phyloP scores from a whole-genome alignment of 805 yeast genomes.

The Candida xiaguanensis region DNA sequence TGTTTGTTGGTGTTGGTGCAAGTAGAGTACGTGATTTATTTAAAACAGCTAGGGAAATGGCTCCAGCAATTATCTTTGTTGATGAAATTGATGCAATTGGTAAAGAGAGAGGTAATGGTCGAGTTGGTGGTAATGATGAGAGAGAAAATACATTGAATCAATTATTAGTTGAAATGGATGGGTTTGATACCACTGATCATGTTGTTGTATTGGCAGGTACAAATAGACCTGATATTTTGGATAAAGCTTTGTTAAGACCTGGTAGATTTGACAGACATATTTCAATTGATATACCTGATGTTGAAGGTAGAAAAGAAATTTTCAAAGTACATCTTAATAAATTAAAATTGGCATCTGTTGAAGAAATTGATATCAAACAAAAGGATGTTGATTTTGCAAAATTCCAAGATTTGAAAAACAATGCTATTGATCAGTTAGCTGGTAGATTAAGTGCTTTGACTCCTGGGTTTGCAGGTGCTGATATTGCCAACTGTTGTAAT shows the following conservation, averaged over 20 bases:
- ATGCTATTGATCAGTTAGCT: conserved; percentile 56
- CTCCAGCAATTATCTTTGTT: conserved; percentile 86
- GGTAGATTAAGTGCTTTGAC: conserved; percentile 89
- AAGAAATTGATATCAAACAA: conserved; percentile 31
- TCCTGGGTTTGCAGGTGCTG: conserved; percentile 96
- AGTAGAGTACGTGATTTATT: conserved; percentile 90
- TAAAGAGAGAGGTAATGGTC: conserved; percentile 70
- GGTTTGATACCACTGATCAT: conserved; percentile 82
- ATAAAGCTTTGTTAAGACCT: conserved; percentile 86
- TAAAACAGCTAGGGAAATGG: conserved; percentile 83
- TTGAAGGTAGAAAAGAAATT: conserved; percentile 85
- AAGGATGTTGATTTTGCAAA: conserved; percentile 37
- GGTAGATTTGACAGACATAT: conserved; percentile 94
- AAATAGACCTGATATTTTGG: conserved; percentile 86
- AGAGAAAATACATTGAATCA: conserved; percentile 92
- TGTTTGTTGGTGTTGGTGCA: conserved; percentile 97
- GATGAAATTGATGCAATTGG: conserved; percentile 98
- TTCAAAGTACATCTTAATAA: conserved; percentile 74
- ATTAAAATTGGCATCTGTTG: conserved; percentile 44
- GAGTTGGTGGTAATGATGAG: conserved; percentile 84
- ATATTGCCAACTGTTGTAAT: conserved; percentile 90
- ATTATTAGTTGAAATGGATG: conserved; percentile 93
- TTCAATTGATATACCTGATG: conserved; percentile 79
- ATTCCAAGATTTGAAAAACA: conserved; percentile 36
- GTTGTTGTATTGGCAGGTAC: conserved; percentile 95